Base-by-base conservation (phyloP, 169 alveolate genomes). In the Plasmodium falciparum region DNA sequence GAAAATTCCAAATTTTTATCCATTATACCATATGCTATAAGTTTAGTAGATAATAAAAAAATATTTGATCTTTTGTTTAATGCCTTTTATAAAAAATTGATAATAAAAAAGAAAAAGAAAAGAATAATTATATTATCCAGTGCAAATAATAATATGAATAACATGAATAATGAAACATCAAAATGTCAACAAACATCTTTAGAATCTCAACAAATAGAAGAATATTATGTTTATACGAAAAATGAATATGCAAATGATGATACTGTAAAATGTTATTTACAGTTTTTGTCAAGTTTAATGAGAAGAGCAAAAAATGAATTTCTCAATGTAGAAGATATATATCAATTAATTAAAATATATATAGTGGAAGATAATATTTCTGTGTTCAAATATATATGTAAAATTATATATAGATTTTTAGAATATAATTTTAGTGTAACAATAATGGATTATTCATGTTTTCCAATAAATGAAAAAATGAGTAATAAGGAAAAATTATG, bases 221-320 rank as follows among this genome's bases (percentile, higher is more conserved):
- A 74, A 61, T 61, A 17, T n/a, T 74, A 33, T 62, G 73, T 72
- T 13, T 80, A 80, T 62, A 43, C 80, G n/a, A 80, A 70, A 45
- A 80, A 80, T 49, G 90, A 80, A 39, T 80, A 69, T 62, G 72
- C 83, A n/a, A 80, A 80, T 69, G 90, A 80, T 26, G 83, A 69
- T 29, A 80, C 85, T 43, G 65, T 69, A 1, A 80, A 80, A 61
- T 80, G 90, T 63, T 80, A 80, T 49, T 39, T 80, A 45, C 90
- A 67, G 22, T 80, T 80, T 80, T 69, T 80, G 17, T 59, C 90
- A 3, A 80, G 58, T 49, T 29, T 80, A 56, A 80, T 80, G 49
- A 50, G 90, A 67, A 80, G 61, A 49, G 90, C 83, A 24, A 80
- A 54, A 11, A 49, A 39, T 12, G 83, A 70, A 26, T 80, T 33